phyloP scores from a whole-genome alignment of 2,329 filamentous ascomycete genomes.

The Alternaria atra region DNA sequence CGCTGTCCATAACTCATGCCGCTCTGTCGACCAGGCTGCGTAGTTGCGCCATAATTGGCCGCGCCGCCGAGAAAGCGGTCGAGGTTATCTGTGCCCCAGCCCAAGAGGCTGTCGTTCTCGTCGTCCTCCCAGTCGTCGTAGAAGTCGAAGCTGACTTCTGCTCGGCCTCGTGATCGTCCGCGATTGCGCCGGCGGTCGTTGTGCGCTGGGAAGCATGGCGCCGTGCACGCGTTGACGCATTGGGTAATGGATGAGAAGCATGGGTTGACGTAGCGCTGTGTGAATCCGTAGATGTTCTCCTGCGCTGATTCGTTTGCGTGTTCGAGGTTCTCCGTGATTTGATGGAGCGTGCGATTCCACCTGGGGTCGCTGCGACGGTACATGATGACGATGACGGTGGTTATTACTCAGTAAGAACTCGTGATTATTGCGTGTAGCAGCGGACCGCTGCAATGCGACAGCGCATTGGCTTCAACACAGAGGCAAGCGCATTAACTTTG shows the following conservation, averaged over 20 bases:
- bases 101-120: conserved; percentile 70
- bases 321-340: conserved; percentile 89
- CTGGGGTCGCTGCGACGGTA: conserved; percentile 78
- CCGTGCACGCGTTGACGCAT: conserved; percentile 74
- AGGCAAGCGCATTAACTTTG: conserved; percentile 10
- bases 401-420: conserved; percentile 10
- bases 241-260: conserved; percentile 74
- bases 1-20: conserved; percentile 91
- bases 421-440: conserved; percentile 22
- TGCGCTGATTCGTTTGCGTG: conserved; percentile 91
- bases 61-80: conserved; percentile 81
- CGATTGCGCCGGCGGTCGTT: conserved; percentile 80
- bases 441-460: conserved; percentile 28
- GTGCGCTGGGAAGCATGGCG: conserved; percentile 74
- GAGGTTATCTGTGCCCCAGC: conserved; percentile 84
- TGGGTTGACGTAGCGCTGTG: conserved; percentile 82
- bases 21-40: conserved; percentile 73
- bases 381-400: conserved; percentile 58
- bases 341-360: conserved; percentile 91
- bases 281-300: conserved; percentile 87
- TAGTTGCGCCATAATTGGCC: conserved; percentile 60
- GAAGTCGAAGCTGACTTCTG: conserved; percentile 92
- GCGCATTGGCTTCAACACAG: conserved; percentile 36
- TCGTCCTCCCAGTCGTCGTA: conserved; percentile 95
- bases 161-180: conserved; percentile 63